phyloP scores from a whole-genome alignment of 106 monocot genomes.

The Dioscorea alata region DNA sequence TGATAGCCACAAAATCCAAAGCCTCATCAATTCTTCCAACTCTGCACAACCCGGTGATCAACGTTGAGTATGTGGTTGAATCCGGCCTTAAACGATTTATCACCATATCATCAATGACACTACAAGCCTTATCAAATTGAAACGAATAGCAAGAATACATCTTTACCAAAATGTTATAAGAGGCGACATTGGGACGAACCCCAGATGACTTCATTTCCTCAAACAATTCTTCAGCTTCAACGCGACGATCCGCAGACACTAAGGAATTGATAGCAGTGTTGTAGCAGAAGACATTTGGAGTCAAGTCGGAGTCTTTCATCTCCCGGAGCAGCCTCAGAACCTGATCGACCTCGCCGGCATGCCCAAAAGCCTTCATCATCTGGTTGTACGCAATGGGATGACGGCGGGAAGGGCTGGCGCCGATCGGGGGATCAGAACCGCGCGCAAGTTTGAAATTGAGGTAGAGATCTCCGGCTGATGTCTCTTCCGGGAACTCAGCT shows the following conservation, averaged over 20 bases:
- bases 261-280: slow-evolving; percentile 4
- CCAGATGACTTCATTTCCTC: not conserved
- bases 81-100: not conserved
- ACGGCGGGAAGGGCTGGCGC: not conserved
- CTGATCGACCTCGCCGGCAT: slow-evolving; percentile 1
- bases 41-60: slow-evolving; percentile 1
- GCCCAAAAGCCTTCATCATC: slow-evolving; percentile 2
- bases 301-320: not conserved
- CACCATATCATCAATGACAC: not conserved
- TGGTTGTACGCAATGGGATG: not conserved
- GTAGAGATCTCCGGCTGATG: not conserved
- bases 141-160: slow-evolving; percentile 1
- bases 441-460: not conserved
- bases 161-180: slow-evolving; percentile 7
- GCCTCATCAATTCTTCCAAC: slow-evolving; percentile 1
- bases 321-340: slow-evolving; percentile 1
- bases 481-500: not conserved
- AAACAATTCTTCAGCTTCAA: not conserved
- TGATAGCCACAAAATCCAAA: not conserved
- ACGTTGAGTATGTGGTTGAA: slow-evolving; percentile 3
- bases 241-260: not conserved
- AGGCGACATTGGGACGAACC: not conserved
- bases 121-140: slow-evolving; percentile 3
- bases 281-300: slow-evolving; percentile 1
- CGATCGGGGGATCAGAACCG: not conserved